phyloP scores from a whole-genome alignment of 345 rosid species.

The Eucalyptus coolabah region DNA sequence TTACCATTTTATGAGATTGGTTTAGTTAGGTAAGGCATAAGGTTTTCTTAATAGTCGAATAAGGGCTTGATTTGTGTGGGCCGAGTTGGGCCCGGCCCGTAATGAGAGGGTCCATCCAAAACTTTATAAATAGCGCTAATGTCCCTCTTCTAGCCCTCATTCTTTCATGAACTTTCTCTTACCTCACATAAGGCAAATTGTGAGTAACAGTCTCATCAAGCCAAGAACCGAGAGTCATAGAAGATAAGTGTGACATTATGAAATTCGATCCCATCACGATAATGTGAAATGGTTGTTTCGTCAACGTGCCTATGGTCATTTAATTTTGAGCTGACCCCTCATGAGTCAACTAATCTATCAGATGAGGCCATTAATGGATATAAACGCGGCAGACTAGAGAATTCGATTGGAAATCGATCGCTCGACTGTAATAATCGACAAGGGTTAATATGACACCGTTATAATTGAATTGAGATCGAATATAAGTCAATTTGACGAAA shows the following conservation, averaged over 20 bases:
- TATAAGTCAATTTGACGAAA: fast-evolving
- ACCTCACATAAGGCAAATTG: too few relatives aligned
- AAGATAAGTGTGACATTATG: fast-evolving
- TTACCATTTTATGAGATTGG: fast-evolving
- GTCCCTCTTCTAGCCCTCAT: fast-evolving
- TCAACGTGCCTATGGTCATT: fast-evolving
- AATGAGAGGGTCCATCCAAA: fast-evolving
- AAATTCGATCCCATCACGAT: fast-evolving
- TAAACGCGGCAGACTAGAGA: fast-evolving
- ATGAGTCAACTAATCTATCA: fast-evolving
- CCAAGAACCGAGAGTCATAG: too few relatives aligned
- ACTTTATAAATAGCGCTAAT: fast-evolving
- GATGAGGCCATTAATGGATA: fast-evolving
- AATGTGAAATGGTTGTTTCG: too few relatives aligned
- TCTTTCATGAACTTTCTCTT: too few relatives aligned
- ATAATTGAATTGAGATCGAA: too few relatives aligned
- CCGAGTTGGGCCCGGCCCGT: fast-evolving
- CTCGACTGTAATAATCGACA: fast-evolving
- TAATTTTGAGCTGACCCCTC: fast-evolving
- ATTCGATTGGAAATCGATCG: fast-evolving
- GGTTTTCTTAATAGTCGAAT: too few relatives aligned
- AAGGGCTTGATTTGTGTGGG: fast-evolving
- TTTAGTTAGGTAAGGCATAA: too few relatives aligned
- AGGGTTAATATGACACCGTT: fast-evolving
- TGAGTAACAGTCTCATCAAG: fast-evolving